Evolutionary conservation across 2,329 filamentous ascomycete genomes (phyloP), one percentile per base, ranked within the genome.

Genomic region (Daldinia eschscholtzii): DNA sequence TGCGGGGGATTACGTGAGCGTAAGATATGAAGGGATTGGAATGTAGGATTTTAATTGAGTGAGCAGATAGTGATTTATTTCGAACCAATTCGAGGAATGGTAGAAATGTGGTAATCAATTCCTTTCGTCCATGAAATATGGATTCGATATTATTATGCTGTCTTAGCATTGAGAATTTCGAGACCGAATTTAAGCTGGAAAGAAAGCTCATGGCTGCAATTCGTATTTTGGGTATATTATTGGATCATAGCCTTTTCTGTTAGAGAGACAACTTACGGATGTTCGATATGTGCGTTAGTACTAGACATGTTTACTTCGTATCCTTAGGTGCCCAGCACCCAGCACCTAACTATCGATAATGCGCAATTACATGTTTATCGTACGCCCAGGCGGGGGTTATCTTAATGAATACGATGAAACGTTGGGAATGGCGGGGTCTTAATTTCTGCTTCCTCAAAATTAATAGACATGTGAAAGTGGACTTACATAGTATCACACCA

Each of bases 381-480:
- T 30, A 44, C 55, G 26, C 46, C 9, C 20, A 61, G 63, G 67
- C 67, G 67, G 67, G 67, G 67, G 20, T 23, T 68, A 57, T 23
- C 20, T 13, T 12, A 28, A 33, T 30, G 15, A 52, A 33, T 30
- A 26, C 6, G 9, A 59, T 61, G 57, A 64, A 56, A 57, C 53
- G 18, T 63, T 65, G 48, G 23, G 59, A 37, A 60, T 35, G 35
- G 53, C 41, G 58, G 53, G 53, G 58, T 58, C 41, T 28, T 44
- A 46, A 63, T 67, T 57, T 41, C 55, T 63, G 57, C 50, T 57
- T 26, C 23, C 42, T 33, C 46, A 15, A 52, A 42, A 35, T 52
- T 63, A 62, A 7, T 37, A 37, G 35, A 65, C 76, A 77, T 76
- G 75, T 76, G 75, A 78, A 77, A 77, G 75, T 76, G 73, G 52